Conservation (phyloP, 306 rosid species). For the Arachis hypogaea region DNA sequence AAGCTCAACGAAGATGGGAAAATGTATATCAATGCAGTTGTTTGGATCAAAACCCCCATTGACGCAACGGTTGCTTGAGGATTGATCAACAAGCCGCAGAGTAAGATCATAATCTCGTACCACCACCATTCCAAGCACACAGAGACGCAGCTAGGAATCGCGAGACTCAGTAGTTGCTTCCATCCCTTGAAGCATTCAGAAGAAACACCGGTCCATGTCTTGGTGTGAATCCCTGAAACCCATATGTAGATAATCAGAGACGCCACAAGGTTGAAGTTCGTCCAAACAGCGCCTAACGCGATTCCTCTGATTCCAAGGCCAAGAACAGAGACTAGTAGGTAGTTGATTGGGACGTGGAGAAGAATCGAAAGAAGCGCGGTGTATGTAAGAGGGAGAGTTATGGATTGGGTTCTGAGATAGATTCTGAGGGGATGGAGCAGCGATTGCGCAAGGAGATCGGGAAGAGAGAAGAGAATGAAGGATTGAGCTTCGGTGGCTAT, state of each 20-base stretch:
- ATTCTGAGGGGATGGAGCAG: slow-evolving; percentile 77
- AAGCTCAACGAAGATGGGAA: slow-evolving; percentile 87
- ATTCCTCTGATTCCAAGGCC: slow-evolving; percentile 70
- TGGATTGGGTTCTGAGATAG: slow-evolving; percentile 75
- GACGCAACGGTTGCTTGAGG: slow-evolving; percentile 93
- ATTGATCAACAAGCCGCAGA: slow-evolving; percentile 73
- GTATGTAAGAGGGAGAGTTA: slow-evolving; percentile 77
- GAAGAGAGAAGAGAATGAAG: slow-evolving; percentile 70
- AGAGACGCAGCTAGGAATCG: slow-evolving; percentile 88
- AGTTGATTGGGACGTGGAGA: slow-evolving; percentile 81
- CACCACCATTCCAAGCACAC: slow-evolving; percentile 99
- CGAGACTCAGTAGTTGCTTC: slow-evolving; percentile 57
- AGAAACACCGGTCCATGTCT: slow-evolving; percentile 74
- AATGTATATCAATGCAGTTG: slow-evolving; percentile 86
- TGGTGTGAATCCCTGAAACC: slow-evolving; percentile 60
- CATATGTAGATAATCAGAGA: slow-evolving; percentile 57
- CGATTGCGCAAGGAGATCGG: slow-evolving; percentile 82
- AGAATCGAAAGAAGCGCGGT: slow-evolving; percentile 63
- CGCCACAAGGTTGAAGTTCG: slow-evolving; percentile 70
- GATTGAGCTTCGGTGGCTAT: slow-evolving; percentile 72
- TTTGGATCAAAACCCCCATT: slow-evolving; percentile 90
- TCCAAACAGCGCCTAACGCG: slow-evolving; percentile 80
- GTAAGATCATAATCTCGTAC: slow-evolving; percentile 96
- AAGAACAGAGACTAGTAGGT: slow-evolving; percentile 64
- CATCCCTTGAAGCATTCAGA: slow-evolving; percentile 53